phyloP scores from a whole-genome alignment of 2,329 filamentous ascomycete species.

The Mariannaea elegans region DNA sequence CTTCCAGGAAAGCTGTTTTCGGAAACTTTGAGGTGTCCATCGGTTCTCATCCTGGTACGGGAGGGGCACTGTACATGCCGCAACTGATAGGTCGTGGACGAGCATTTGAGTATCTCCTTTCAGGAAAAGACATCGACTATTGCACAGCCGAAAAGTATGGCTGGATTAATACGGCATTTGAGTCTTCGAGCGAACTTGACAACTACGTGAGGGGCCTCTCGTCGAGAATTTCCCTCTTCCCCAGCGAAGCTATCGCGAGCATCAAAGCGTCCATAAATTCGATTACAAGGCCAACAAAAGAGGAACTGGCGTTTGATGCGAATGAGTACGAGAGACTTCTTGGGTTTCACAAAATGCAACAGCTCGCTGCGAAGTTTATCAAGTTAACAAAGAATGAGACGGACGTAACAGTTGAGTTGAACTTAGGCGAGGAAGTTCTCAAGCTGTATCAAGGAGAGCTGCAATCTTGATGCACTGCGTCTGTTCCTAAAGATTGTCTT shows the following conservation, averaged over 20 bases:
- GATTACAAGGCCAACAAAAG: neutral
- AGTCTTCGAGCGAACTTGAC: neutral
- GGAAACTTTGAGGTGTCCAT: constrained; percentile 4
- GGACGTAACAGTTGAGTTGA: neutral
- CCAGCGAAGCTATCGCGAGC: neutral
- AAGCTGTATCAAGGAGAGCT: neutral
- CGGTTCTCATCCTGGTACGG: constrained; percentile 1
- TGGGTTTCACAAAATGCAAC: neutral
- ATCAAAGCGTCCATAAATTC: no score
- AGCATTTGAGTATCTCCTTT: constrained; percentile 6
- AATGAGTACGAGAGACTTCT: neutral
- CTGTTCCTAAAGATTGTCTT: no score
- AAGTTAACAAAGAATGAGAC: neutral
- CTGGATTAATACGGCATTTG: constrained; percentile 11
- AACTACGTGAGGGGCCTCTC: neutral
- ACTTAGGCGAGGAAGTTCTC: neutral
- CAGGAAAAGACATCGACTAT: neutral
- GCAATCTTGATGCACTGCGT: neutral
- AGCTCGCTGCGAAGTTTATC: neutral
- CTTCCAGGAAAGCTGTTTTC: neutral
- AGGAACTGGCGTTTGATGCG: neutral
- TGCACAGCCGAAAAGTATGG: neutral
- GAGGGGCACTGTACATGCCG: neutral
- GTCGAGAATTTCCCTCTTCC: neutral
- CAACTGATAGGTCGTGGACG: neutral